Percentiles rank a stretch among this genome's conserved stretches.
These are phyloP conservation scores for Neurospora sp. DNA, from an alignment of 495 filamentous ascomycete genomes.

Conservation along the genomic window DNA sequence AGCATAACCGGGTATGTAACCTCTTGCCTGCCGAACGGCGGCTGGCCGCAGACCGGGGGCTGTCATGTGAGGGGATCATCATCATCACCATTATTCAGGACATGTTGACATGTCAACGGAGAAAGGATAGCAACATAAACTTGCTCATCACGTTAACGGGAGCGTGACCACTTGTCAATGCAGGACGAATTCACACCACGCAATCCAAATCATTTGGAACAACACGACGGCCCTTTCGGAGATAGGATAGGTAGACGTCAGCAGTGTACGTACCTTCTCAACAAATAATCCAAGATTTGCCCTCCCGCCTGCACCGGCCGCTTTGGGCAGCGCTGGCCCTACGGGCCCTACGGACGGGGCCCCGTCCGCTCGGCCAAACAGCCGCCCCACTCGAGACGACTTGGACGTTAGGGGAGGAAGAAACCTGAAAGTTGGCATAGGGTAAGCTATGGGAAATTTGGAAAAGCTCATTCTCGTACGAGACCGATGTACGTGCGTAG, in stretches of 20 bases:
- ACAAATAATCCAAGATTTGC: not conserved
- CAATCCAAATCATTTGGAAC: not conserved
- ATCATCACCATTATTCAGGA: not conserved
- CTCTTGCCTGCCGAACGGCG: not conserved
- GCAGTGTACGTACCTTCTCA: not conserved
- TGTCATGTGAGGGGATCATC: not conserved
- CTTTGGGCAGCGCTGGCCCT: not conserved
- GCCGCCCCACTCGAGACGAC: not conserved
- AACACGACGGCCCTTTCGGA: not conserved
- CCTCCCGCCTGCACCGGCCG: not conserved
- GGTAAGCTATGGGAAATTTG: not conserved
- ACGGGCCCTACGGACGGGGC: not conserved
- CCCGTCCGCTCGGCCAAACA: not conserved
- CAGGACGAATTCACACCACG: not conserved
- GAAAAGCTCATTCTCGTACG: not conserved
- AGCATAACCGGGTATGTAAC: not conserved
- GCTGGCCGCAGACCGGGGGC: not conserved
- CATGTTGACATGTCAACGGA: not conserved
- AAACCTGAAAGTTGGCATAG: not conserved
- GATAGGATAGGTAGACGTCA: not conserved
- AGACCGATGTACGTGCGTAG: not conserved
- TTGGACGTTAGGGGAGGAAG: not conserved
- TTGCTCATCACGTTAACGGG: not conserved
- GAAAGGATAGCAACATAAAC: not conserved
- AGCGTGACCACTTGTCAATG: not conserved